phyloP scores from a whole-genome alignment of 2,329 filamentous ascomycete genomes.

The Trichoderma koningii region DNA sequence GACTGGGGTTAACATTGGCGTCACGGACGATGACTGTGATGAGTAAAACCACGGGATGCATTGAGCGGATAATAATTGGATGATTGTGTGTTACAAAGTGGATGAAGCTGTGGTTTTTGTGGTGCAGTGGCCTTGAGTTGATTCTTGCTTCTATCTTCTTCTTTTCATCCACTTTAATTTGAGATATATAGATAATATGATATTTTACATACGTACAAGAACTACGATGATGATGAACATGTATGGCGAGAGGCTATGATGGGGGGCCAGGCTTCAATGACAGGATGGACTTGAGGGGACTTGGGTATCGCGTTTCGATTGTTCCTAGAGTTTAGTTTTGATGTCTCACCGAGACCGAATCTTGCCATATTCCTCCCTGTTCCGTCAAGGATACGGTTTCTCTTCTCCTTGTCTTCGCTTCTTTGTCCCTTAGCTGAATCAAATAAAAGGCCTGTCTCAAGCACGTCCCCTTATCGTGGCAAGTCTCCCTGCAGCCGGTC shows the following conservation, averaged over 20 bases:
- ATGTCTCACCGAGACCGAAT: neutral
- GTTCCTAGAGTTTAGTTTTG: too few species aligned
- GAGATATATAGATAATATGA: constrained; percentile 20
- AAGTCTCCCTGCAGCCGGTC: neutral
- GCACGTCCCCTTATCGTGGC: neutral
- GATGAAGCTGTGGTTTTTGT: neutral
- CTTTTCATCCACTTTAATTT: neutral
- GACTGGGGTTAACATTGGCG: neutral
- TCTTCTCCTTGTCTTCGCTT: neutral
- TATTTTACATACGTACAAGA: neutral
- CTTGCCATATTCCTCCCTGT: neutral
- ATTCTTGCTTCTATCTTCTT: neutral
- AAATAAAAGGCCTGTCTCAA: constrained; percentile 14
- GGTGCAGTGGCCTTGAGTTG: neutral
- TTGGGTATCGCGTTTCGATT: too few species aligned
- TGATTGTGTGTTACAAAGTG: neutral
- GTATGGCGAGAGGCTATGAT: too few species aligned
- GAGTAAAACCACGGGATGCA: neutral
- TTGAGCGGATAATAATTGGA: neutral
- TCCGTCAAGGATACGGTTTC: neutral
- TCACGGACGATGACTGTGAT: neutral
- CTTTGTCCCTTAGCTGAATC: neutral
- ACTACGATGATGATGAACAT: neutral
- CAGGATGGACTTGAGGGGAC: neutral
- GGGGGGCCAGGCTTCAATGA: too few species aligned